Evolutionary conservation across 768 basidiomycete species (phyloP), one percentile per base, ranked within the genome.

Genomic region (Leccinum pellstonianum): DNA sequence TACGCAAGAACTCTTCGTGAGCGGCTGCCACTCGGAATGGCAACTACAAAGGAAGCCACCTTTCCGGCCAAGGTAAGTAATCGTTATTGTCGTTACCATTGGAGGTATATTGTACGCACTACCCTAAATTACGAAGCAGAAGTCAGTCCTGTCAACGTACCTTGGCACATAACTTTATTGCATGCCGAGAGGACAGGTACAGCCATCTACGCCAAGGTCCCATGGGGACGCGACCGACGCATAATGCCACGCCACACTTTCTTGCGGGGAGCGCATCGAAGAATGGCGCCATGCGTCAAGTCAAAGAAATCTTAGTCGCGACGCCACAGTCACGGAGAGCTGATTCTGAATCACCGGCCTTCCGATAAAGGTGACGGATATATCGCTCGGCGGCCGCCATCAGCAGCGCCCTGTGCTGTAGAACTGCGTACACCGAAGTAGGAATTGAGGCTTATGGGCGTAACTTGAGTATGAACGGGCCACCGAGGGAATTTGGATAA

Each of bases 271-370:
- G 72, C 71, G 56, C 68, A 68, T 50, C 69, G 74, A 43, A 62
- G 61, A 25, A 69, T 68, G 19, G 41, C 41, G 41, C 17, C 41
- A n/a, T 68, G 58, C 50, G 54, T 63, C 27, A 71, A 74, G 65
- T 66, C 69, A 33, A 54, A 70, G 67, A 52, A 62, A 66, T 63
- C 65, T 66, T 62, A 70, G 75, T 55, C 71, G 67, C 33, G 73
- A 62, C 51, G 73, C 70, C 63, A 79, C 69, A 41, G 70, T 80
- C 62, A 83, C 81, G 81, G 81, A 81, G 65, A 81, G 65, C 66
- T 80, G 57, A 70, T 82, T 61, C 73, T 84, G 57, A 80, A 79
- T 62, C 69, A 62, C 58, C 56, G 64, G 31, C 62, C 59, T 62
- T 41, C 43, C 60, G 51, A 60, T 59, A 31, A 52, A 47, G 27